Evolutionary conservation across 2,329 filamentous ascomycete genomes (phyloP), one percentile per base, ranked within the genome.

Genomic region (Lasiodiplodia hormozganensis): DNA sequence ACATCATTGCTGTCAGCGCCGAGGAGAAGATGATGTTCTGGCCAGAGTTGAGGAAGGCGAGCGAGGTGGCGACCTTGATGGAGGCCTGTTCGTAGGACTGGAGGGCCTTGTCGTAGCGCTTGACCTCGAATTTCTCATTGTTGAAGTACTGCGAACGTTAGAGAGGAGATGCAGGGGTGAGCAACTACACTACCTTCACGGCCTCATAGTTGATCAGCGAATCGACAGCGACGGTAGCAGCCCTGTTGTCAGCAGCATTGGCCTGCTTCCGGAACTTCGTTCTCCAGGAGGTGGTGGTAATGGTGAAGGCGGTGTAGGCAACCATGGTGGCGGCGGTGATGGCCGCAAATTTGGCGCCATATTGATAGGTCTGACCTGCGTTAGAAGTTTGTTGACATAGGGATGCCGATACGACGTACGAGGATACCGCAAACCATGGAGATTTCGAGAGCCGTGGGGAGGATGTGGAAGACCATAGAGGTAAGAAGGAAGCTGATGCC

Each of bases 191-290:
- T 73, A 79, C 77, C 82, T 99, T 99, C 77, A 99, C 96, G 16
- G 96, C 95, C 81, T 99, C 96, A 76, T 97, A 99, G 82, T 99
- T 99, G 84, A 99, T 97, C 62, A 99, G 84, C 0, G 94, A 97
- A 81, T 99, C 96, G 1, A 98, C 94, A 0, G 95, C 95, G 8
- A 98, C 93, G 0, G 95, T 98, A 0, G 95, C 96, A 0, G 93
- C 96, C 77, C 90, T 93, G 81, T 98, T 99, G 74, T 99, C 96
- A 0, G 96, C 96, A 6, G 94, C 93, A 78, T 99, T 99, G 49
- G 96, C 94, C 80, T 96, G 92, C 74, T 95, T 92, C 57, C 96
- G 88, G 79, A 99, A 99, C 79, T 96, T 96, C 3, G 96, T 99
- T 74, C 96, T 88, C 96, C 96, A 99, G 0, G 96, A 91, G 8